Evolutionary conservation across 345 rosid species (phyloP), one percentile per base, ranked within the genome.

Genomic region (Lumnitzera racemosa): DNA sequence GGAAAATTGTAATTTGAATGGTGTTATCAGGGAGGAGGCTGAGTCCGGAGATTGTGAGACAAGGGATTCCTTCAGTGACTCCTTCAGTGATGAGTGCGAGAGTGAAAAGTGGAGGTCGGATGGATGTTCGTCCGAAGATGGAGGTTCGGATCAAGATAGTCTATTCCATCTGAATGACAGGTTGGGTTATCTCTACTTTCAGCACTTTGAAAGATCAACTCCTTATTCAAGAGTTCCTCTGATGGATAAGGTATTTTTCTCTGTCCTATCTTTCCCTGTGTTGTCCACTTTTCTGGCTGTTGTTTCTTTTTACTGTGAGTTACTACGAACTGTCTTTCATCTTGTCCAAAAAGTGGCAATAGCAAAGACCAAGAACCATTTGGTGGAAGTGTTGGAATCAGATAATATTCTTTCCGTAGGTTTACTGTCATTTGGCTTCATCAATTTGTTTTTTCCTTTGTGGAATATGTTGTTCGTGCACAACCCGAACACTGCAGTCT

Each of bases 41-140:
- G 94, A 82, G 55, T 77, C 84, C 7, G 96, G 89, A n/a, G 92
- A 90, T 52, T 82, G 83, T 3, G 96, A 94, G 74, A 80, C 79
- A 52, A 88, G 95, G 76, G 96, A 94, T 71, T 84, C 85, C 0
- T 84, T 70, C 70, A 88, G 92, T 61, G 99, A 90, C 67, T 88
- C 94, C 0, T 85, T 81, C 57, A 90, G 99, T 59, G 89, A 88
- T 43, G 96, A 88, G 71, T 83, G 95, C 58, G 99, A 88, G 77
- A 80, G 77, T 66, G 99, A 95, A 58, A 95, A 88, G 64, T 90
- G 85, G 57, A 85, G 94, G 74, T 80, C 60, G 69, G 91, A 88
- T n/a, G 96, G 87, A 55, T 82, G 81, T 61, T 88, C 98, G 0
- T 95, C 98, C 12, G 97, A 90, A 43, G 99, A 88, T 55, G 97